Conservation (phyloP, 2,329 filamentous ascomycete species). For the Clonostachys rhizophaga region DNA sequence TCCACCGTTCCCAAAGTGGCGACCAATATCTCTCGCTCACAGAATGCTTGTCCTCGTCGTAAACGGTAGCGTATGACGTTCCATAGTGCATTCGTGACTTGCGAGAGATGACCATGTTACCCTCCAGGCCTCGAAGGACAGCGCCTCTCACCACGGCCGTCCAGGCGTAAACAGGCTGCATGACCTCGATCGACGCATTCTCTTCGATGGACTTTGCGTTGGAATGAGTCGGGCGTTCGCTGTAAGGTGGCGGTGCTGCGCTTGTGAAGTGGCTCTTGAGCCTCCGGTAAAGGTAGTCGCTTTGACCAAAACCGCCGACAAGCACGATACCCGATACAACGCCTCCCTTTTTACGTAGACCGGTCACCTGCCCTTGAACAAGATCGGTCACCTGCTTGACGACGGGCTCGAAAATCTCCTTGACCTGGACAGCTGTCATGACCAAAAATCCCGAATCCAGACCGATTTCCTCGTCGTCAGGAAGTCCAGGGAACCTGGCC, state of each 20-base stretch:
- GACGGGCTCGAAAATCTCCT: conserved; percentile 72
- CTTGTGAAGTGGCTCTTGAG: conserved; percentile 65
- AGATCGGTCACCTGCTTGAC: conserved; percentile 66
- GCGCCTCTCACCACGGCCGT: conserved; percentile 76
- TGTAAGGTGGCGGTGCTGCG: conserved; percentile 57
- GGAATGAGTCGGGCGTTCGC: conserved; percentile 65
- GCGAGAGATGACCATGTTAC: conserved; percentile 73
- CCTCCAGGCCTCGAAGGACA: conserved; percentile 69
- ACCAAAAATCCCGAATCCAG: conserved; percentile 74
- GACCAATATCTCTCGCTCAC: conserved; percentile 75
- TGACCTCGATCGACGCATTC: conserved; percentile 64
- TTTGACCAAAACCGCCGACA: conserved; percentile 78
- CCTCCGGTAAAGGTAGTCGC: conserved; percentile 68
- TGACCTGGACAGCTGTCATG: conserved; percentile 65
- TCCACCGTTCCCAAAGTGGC: conserved; percentile 76
- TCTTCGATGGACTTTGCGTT: conserved; percentile 39
- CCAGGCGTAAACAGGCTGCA: conserved; percentile 80
- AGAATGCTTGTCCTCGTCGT: conserved; percentile 70
- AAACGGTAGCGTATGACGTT: conserved; percentile 76
- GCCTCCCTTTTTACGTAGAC: conserved; percentile 55
- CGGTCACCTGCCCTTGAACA: conserved; percentile 62
- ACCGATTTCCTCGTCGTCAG: conserved; percentile 71
- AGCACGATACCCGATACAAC: conserved; percentile 71
- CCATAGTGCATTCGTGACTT: conserved; percentile 75
- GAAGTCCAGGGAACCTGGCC: conserved; percentile 62